phyloP scores from a whole-genome alignment of 1,139 yeast species.

The Meyerozyma elateridarum region DNA sequence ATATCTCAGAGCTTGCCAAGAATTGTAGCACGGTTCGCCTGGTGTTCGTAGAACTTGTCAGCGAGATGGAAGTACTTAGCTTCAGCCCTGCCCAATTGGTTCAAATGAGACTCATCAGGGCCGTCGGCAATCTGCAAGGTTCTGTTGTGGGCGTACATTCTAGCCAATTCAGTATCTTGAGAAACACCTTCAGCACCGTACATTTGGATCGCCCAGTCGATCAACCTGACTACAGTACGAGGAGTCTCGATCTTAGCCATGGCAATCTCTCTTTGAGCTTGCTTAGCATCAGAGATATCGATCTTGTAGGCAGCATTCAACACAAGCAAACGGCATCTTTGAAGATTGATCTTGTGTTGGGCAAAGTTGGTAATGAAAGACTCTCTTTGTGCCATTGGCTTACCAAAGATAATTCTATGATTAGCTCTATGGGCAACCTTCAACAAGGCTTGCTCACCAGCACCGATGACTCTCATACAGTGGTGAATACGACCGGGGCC shows the following conservation, averaged over 20 bases:
- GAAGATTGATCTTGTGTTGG: slow-evolving; percentile 54
- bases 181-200: slow-evolving; percentile 68
- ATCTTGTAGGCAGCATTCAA: slow-evolving; percentile 64
- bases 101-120: slow-evolving; percentile 69
- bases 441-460: slow-evolving; percentile 57
- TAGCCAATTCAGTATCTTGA: slow-evolving; percentile 60
- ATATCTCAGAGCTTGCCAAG: slow-evolving; percentile 23
- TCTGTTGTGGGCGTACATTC: slow-evolving; percentile 52
- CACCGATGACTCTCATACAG: slow-evolving; percentile 68
- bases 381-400: slow-evolving; percentile 51
- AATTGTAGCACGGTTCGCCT: slow-evolving; percentile 18
- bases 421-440: slow-evolving; percentile 54
- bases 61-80: slow-evolving; percentile 29
- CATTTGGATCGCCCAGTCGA: slow-evolving; percentile 68
- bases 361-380: slow-evolving; percentile 49
- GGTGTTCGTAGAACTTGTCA: slow-evolving; percentile 29
- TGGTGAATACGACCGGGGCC: slow-evolving; percentile 77
- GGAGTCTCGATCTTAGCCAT: slow-evolving; percentile 71
- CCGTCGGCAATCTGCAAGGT: slow-evolving; percentile 71
- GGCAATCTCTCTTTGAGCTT: slow-evolving; percentile 56
- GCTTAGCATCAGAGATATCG: slow-evolving; percentile 53
- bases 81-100: slow-evolving; percentile 52
- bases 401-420: slow-evolving; percentile 53
- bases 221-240: slow-evolving; percentile 45
- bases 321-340: slow-evolving; percentile 54